Base-by-base conservation (phyloP, 1,284 basidiomycete species). In the Hemileia vastatrix region DNA sequence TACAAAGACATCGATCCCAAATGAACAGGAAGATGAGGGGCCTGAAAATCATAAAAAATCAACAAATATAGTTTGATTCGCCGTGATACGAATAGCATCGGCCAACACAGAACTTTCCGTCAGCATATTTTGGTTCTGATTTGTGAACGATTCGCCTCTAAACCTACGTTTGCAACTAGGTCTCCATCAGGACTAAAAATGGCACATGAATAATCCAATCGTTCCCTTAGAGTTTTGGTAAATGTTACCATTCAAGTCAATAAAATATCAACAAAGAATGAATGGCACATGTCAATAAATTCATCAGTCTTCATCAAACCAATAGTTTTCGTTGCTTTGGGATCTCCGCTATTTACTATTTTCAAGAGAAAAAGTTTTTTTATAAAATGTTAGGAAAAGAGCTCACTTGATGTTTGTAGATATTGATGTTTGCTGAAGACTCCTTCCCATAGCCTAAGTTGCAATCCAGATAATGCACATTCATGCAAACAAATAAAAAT, bases 261-360 rank as follows among this genome's bases (percentile, higher is more conserved):
- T 21, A 27, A 8, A 40, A 5, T 6, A 51, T 48, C 4, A 6
- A 51, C 55, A 72, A 76, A 48, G 77, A 80, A 67, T 79, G 74
- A 88, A 91, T 76, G 91, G 89, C 23, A 91, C 81, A 3, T 89
- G 82, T 73, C 91, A 88, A 76, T 91, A 90, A 79, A 91, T 91
- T 64, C 73, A 72, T 53, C 72, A 60, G 55, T 59, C 58, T 70
- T 66, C 32, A 72, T 62, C 1, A 66, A 54, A 45, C 66, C 68
- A 72, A 21, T 68, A 71, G 32, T 73, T 71, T 3, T 69, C 68
- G 1, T 73, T 75, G 56, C 74, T 71, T 52, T 74, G 23, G 15
- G 8, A 8, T 18, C 24, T 18, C n/a, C n/a, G 8, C 6, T 18
- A 33, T 15, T 24, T 9, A 13, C 3, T 33, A 24, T 27, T 36